Conservation (phyloP, 805 yeast genomes). For the Ascoidea tarda region DNA sequence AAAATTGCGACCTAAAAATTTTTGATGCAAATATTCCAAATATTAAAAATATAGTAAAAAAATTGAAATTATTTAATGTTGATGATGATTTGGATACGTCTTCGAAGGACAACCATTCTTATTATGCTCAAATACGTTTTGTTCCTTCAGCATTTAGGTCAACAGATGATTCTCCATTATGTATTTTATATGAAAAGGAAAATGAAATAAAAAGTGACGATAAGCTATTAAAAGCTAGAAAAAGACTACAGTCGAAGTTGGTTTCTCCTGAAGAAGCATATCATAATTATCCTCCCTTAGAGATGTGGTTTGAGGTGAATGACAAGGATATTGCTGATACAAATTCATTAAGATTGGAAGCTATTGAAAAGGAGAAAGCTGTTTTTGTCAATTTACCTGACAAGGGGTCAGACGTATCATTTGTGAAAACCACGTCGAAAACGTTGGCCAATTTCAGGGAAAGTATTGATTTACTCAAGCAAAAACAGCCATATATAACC, state of each 20-base stretch:
- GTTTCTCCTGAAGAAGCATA: constrained; percentile 7
- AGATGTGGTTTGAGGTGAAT: constrained; percentile 31
- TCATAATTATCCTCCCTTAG: constrained; percentile 32
- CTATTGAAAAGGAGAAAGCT: constrained; percentile 30
- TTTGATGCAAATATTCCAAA: constrained; percentile 20
- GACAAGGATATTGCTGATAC: constrained; percentile 20
- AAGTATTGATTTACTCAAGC: constrained; percentile 1
- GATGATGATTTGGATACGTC: constrained; percentile 11
- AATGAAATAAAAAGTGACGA: constrained; percentile 3
- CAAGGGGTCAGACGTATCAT: constrained; percentile 25
- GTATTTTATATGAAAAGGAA: neutral
- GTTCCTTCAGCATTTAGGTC: constrained; percentile 22
- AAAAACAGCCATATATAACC: constrained; percentile 21
- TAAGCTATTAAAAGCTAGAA: neutral
- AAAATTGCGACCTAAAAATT: constrained; percentile 14
- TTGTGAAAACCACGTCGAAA: constrained; percentile 24
- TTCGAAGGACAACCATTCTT: constrained; percentile 13
- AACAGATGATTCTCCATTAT: too few relatives aligned
- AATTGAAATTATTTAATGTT: constrained; percentile 16
- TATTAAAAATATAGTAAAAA: constrained; percentile 19
- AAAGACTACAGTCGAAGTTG: neutral
- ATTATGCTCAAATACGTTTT: constrained; percentile 27
- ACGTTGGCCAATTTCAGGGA: constrained; percentile 15
- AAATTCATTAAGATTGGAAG: constrained; percentile 24
- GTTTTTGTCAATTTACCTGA: constrained; percentile 26